These are phyloP conservation scores for Daldinia childiae DNA, from an alignment of 495 filamentous ascomycete genomes.

Conservation along the genomic window DNA sequence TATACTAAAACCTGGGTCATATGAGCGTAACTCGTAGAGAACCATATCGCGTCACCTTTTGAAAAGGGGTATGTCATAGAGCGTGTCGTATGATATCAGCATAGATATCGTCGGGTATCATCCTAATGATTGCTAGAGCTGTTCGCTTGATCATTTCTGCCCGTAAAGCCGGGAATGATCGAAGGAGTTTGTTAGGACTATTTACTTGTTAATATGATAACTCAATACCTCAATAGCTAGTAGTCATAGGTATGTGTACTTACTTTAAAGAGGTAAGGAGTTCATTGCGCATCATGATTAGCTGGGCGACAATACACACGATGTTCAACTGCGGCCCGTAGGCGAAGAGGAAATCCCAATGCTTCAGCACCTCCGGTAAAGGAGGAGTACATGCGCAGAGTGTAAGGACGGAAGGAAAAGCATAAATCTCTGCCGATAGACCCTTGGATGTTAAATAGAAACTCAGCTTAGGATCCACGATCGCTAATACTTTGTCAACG, in stretches of 20 bases:
- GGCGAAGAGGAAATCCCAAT: slow-evolving; percentile 99
- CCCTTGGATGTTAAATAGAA: slow-evolving; percentile 83
- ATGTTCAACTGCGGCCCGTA: slow-evolving; percentile 96
- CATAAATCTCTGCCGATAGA: slow-evolving; percentile 92
- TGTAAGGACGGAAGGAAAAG: slow-evolving; percentile 96
- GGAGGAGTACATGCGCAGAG: slow-evolving; percentile 97
- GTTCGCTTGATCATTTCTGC: slow-evolving; percentile 82
- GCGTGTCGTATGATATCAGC: slow-evolving; percentile 88
- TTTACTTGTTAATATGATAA: slow-evolving; percentile 27
- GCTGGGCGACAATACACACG: slow-evolving; percentile 95
- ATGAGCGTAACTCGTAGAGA: background rate
- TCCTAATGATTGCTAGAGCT: slow-evolving; percentile 79
- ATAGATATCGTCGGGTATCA: slow-evolving; percentile 90
- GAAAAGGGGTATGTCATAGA: slow-evolving; percentile 56
- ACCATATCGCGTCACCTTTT: background rate
- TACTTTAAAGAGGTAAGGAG: slow-evolving; percentile 86
- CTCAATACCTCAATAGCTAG: background rate
- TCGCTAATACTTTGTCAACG: slow-evolving; percentile 88
- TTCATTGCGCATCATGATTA: slow-evolving; percentile 85
- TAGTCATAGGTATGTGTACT: slow-evolving; percentile 30
- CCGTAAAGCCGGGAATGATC: slow-evolving; percentile 87
- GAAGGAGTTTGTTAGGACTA: slow-evolving; percentile 89
- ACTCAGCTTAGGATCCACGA: slow-evolving; percentile 90
- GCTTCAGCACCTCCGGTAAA: slow-evolving; percentile 86
- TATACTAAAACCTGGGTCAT: slow-evolving; percentile 6